A percentile compares a stretch with the other conserved stretches of the same genome.
Evolutionary conservation across 768 basidiomycete species (phyloP).

Genomic region (Tulasnella sp.): DNA sequence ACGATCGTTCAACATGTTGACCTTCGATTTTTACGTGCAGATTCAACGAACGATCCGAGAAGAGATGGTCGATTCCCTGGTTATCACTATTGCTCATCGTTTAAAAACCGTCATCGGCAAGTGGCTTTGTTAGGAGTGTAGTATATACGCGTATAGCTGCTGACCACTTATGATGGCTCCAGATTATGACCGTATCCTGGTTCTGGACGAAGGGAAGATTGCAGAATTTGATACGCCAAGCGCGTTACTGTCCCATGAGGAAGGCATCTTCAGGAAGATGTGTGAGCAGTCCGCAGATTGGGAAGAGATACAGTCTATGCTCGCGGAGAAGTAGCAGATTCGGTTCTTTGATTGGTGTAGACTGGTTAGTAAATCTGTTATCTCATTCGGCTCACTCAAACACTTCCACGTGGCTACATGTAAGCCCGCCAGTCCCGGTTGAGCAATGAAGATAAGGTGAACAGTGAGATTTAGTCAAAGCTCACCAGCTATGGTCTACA

Average conservation of each 20-base stretch:
- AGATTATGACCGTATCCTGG: conserved; percentile 62
- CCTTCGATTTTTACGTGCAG: conserved; percentile 18
- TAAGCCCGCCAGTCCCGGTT: too few species aligned
- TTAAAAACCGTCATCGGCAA: conserved; percentile 54
- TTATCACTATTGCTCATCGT: conserved; percentile 77
- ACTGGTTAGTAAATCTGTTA: too few species aligned
- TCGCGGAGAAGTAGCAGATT: background rate
- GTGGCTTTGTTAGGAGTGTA: background rate
- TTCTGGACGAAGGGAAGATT: conserved; percentile 51
- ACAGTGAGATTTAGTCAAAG: too few species aligned
- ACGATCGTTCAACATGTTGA: too few species aligned
- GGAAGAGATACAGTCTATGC: conserved; percentile 12
- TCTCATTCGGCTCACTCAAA: too few species aligned
- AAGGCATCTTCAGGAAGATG: conserved; percentile 57
- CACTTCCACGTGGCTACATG: too few species aligned
- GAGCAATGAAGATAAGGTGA: too few species aligned
- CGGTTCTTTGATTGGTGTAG: too few species aligned
- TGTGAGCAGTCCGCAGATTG: conserved; percentile 41
- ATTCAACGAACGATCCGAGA: conserved; percentile 66
- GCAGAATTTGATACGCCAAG: conserved; percentile 65
- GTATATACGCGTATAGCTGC: background rate
- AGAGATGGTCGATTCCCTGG: conserved; percentile 57
- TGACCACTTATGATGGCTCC: background rate
- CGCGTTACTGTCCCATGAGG: conserved; percentile 39
- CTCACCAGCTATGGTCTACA: too few species aligned